A percentile compares a stretch with the other conserved stretches of the same genome.
Evolutionary conservation across 2,329 filamentous ascomycete species (phyloP).

Genomic region (Neonectria coccinea): DNA sequence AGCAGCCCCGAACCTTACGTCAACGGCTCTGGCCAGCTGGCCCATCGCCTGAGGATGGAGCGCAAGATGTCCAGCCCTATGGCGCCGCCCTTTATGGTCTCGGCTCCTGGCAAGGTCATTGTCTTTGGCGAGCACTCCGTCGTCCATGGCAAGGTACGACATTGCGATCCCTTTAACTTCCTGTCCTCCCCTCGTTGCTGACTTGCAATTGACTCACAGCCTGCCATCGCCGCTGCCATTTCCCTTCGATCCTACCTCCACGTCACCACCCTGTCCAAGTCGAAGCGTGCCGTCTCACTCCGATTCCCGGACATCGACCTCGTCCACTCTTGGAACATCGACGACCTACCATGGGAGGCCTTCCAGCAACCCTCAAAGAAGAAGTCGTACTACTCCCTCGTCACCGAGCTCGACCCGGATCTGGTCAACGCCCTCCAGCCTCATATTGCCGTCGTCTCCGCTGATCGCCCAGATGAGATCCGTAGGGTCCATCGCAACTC

Average conservation of each 20-base stretch:
- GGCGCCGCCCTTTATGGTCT: constrained; percentile 96
- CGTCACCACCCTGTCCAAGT: constrained; percentile 93
- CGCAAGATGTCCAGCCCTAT: constrained; percentile 73
- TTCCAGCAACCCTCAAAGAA: constrained; percentile 88
- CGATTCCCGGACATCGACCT: constrained; percentile 93
- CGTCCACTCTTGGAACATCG: constrained; percentile 93
- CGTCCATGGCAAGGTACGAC: constrained; percentile 88
- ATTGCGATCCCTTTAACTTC: neutral
- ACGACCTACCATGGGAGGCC: constrained; percentile 85
- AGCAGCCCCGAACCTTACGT: constrained; percentile 45
- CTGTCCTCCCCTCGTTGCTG: constrained; percentile 27
- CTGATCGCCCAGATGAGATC: constrained; percentile 71
- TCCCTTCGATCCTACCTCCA: constrained; percentile 96
- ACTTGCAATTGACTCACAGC: constrained; percentile 58
- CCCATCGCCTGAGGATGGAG: constrained; percentile 55
- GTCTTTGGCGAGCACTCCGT: constrained; percentile 98
- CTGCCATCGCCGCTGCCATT: constrained; percentile 94
- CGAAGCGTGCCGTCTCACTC: constrained; percentile 85
- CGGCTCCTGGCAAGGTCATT: constrained; percentile 97
- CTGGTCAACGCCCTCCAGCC: constrained; percentile 85
- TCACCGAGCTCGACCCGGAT: constrained; percentile 85
- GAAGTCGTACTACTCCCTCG: constrained; percentile 92
- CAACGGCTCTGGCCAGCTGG: constrained; percentile 52
- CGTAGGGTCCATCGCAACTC: constrained; percentile 88
- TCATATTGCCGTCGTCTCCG: constrained; percentile 78